Evolutionary conservation across 805 yeast genomes (phyloP).

Genomic region (Lachancea cidri): DNA sequence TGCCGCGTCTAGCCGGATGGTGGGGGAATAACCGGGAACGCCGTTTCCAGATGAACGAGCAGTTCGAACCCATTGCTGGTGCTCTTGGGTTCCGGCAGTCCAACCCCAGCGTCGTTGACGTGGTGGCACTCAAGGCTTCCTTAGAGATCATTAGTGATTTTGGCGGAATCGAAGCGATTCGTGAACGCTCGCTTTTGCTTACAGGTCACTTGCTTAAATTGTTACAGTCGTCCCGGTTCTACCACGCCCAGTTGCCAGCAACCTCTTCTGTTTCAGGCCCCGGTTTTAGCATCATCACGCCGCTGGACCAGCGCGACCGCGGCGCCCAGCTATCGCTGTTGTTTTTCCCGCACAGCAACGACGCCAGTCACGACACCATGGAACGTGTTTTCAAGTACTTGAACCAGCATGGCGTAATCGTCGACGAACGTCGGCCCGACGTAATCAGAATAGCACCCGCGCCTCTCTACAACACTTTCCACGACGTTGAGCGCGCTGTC

Average conservation of each 20-base stretch:
- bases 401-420: slow-evolving; percentile 55
- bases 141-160: slow-evolving; percentile 51
- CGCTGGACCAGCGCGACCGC: slow-evolving; percentile 47
- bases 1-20: slow-evolving; percentile 90
- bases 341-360: slow-evolving; percentile 47
- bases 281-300: slow-evolving; percentile 68
- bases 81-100: slow-evolving; percentile 88
- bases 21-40: slow-evolving; percentile 80
- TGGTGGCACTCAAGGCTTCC: slow-evolving; percentile 65
- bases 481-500: slow-evolving; percentile 51
- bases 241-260: slow-evolving; percentile 30
- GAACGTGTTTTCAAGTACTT: slow-evolving; percentile 48
- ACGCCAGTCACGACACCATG: slow-evolving; percentile 48
- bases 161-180: slow-evolving; percentile 60
- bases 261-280: slow-evolving; percentile 5
- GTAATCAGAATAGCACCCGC: slow-evolving; percentile 88
- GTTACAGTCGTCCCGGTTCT: slow-evolving; percentile 45
- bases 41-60: slow-evolving; percentile 74
- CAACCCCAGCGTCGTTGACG: slow-evolving; percentile 84
- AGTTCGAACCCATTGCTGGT: slow-evolving; percentile 74
- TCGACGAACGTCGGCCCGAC: slow-evolving; percentile 86
- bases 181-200: slow-evolving; percentile 51
- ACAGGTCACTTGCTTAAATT: slow-evolving; percentile 52
- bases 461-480: slow-evolving; percentile 75
- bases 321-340: slow-evolving; percentile 82